Evolutionary conservation across 192 early-diverging fungal genomes (phyloP), one percentile per base, ranked within the genome.

Genomic region (Coemansia sp.): DNA sequence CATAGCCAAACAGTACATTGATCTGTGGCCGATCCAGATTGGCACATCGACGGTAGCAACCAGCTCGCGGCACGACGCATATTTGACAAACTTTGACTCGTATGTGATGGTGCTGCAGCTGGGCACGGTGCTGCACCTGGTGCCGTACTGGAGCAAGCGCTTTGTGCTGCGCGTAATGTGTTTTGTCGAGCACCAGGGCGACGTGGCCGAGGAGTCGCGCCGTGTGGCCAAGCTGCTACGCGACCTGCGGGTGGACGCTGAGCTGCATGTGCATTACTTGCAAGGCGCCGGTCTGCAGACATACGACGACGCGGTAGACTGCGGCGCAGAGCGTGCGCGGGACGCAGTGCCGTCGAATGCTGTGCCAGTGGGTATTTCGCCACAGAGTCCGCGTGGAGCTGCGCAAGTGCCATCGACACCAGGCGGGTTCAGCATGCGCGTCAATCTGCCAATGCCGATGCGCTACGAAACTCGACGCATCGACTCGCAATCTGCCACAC

Each of bases 91-190:
- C 45, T 88, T 91, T 79, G 85, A 87, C 53, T 87, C 88, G 0
- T 89, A 89, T 62, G 85, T 89, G 29, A 85, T 89, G 85, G 88
- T 91, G 7, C 69, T 91, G 43, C 90, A 91, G 72, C 82, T 91
- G 53, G 90, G 87, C 16, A 88, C 87, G 8, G 88, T 91, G 23
- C 62, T 91, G 49, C 84, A 89, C 39, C 82, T 89, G 83, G 87
- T 88, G 7, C 86, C 85, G 3, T 80, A 87, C 54, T 91, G 89
- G 89, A 82, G 77, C 61, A 72, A 83, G 25, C 83, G 83, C 64
- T 89, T 81, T 59, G 47, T 37, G 4, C 69, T 89, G 54, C 87
- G 88, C 2, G 85, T 87, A 7, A 84, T 88, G 79, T 81, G 83
- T 41, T 91, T 91, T 86, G 89, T 91, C 16, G 89, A 89, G 67